Percentiles rank a stretch among this genome's conserved stretches.
phyloP scores from a whole-genome alignment of 169 alveolate genomes.

The Plasmodium chabaudi region DNA sequence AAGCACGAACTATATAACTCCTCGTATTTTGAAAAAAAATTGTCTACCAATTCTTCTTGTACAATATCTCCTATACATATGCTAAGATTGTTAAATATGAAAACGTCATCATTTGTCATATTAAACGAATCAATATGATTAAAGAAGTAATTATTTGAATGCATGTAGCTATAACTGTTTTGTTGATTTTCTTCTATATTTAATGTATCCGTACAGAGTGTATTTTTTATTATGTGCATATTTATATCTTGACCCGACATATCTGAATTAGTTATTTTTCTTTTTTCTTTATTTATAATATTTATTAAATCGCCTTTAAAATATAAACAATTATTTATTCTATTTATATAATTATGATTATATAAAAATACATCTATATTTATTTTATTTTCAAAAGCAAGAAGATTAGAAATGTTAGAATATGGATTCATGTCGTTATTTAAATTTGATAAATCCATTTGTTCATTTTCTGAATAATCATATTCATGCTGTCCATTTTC shows the following conservation, averaged over 20 bases:
- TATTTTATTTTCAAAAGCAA: constrained; percentile 41
- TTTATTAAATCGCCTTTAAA: constrained; percentile 56
- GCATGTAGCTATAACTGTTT: constrained; percentile 20
- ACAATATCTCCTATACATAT: constrained; percentile 26
- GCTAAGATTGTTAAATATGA: constrained; percentile 41
- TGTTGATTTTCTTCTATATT: background rate
- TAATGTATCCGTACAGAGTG: background rate
- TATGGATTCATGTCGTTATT: background rate
- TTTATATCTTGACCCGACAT: background rate
- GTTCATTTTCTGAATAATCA: background rate
- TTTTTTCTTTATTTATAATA: constrained; percentile 35
- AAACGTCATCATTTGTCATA: constrained; percentile 12
- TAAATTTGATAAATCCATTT: background rate
- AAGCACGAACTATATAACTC: constrained; percentile 36
- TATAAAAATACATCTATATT: constrained; percentile 53
- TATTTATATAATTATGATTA: constrained; percentile 19
- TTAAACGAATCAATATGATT: constrained; percentile 41
- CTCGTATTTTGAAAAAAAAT: constrained; percentile 60
- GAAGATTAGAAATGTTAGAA: constrained; percentile 9
- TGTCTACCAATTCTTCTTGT: constrained; percentile 36
- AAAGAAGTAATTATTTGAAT: constrained; percentile 33
- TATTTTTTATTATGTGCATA: constrained; percentile 11
- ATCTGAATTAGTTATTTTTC: constrained; percentile 6
- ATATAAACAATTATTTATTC: constrained; percentile 32
- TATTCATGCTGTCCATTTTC: background rate